Conservation (phyloP, 208 protist genomes). For the Vickermania ingenoplastis region DNA sequence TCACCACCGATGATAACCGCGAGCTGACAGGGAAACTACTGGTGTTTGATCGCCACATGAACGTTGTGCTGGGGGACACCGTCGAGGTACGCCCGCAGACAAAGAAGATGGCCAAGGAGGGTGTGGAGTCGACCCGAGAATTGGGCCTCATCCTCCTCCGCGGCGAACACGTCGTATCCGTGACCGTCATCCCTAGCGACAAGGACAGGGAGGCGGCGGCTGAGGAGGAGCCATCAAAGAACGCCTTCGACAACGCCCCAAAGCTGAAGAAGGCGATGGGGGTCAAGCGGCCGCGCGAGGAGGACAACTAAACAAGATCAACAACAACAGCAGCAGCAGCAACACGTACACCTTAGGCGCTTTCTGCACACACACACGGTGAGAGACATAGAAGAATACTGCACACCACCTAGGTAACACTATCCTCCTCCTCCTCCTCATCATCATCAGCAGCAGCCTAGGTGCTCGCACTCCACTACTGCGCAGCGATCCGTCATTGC, state of each 20-base stretch:
- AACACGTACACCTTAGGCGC: too few relatives aligned
- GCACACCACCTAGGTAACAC: too few relatives aligned
- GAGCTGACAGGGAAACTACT: constrained; percentile 64
- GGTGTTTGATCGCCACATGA: constrained; percentile 85
- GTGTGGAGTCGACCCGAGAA: constrained; percentile 31
- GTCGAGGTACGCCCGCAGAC: constrained; percentile 52
- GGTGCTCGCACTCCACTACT: too few relatives aligned
- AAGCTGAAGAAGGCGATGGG: constrained; percentile 14
- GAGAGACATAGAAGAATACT: too few relatives aligned
- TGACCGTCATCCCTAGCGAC: constrained; percentile 35
- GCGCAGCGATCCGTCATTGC: too few relatives aligned
- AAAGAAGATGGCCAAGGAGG: constrained; percentile 57
- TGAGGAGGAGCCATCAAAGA: neutral
- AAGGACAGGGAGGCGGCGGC: neutral
- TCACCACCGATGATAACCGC: constrained; percentile 68
- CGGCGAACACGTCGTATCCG: constrained; percentile 77
- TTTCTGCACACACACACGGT: too few relatives aligned
- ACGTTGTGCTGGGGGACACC: constrained; percentile 63
- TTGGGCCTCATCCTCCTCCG: constrained; percentile 73
- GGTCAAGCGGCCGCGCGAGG: constrained; percentile 19
- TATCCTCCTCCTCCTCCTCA: too few relatives aligned
- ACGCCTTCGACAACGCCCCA: constrained; percentile 23
- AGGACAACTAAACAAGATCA: neutral
- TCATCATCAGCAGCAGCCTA: too few relatives aligned
- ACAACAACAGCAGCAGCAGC: neutral